These are phyloP conservation scores for Fusarium udum DNA, from an alignment of 2,329 filamentous ascomycete species.

Conservation along the genomic window DNA sequence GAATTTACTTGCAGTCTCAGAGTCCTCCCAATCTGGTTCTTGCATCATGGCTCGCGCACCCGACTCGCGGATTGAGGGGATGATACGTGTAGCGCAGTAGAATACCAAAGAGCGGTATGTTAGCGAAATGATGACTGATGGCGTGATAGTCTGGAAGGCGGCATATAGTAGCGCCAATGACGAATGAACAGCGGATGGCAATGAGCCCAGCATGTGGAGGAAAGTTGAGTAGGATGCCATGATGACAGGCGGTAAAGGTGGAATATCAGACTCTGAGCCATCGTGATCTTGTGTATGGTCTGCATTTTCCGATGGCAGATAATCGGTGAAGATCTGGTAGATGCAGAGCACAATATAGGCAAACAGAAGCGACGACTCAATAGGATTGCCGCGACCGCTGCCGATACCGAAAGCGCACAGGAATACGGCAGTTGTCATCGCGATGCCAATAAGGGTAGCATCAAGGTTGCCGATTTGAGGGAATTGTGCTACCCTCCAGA, in stretches of 20 bases:
- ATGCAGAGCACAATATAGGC: constrained; percentile 98
- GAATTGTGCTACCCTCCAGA: constrained; percentile 94
- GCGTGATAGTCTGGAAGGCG: constrained; percentile 93
- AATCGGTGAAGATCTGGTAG: constrained; percentile 99
- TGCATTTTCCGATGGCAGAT: constrained; percentile 79
- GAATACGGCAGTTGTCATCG: constrained; percentile 92
- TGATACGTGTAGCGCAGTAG: constrained; percentile 94
- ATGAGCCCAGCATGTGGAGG: constrained; percentile 80
- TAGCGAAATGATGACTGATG: constrained; percentile 93
- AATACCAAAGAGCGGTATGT: constrained; percentile 94
- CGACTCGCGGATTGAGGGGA: constrained; percentile 88
- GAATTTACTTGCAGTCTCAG: constrained; percentile 81
- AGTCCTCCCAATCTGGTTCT: constrained; percentile 86
- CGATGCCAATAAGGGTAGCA: constrained; percentile 89
- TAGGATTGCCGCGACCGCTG: constrained; percentile 91
- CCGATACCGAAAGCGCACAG: constrained; percentile 93
- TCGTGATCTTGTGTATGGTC: constrained; percentile 61
- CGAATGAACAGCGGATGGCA: constrained; percentile 86
- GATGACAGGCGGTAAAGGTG: constrained; percentile 94
- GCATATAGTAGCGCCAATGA: constrained; percentile 88
- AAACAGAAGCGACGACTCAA: constrained; percentile 94
- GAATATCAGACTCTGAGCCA: constrained; percentile 81
- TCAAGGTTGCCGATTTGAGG: constrained; percentile 93
- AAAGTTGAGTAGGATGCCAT: constrained; percentile 98
- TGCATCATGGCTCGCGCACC: constrained; percentile 85